Evolutionary conservation across 257 asterid species (phyloP).

Genomic region (Nicotiana benthamiana): DNA sequence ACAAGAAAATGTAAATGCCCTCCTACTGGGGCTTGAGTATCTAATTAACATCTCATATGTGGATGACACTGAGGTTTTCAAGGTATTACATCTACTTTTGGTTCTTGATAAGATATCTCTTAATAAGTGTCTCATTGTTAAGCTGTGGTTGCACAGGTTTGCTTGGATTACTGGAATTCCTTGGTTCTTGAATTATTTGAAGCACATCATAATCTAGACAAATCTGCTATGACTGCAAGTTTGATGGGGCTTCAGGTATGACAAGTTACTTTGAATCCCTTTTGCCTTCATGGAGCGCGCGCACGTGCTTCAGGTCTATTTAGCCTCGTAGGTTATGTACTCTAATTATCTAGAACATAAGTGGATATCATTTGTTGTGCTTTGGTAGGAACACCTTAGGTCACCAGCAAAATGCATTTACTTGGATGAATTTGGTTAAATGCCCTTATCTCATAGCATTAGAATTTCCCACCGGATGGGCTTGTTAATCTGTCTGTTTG

Average conservation of each 20-base stretch:
- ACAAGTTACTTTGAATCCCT: neutral
- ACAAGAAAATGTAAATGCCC: slow-evolving; percentile 61
- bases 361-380: neutral
- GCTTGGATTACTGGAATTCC: slow-evolving; percentile 97
- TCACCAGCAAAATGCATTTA: neutral
- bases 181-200: slow-evolving; percentile 83
- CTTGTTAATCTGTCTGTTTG: neutral
- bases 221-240: slow-evolving; percentile 52
- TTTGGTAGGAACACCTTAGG: neutral
- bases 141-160: slow-evolving; percentile 49
- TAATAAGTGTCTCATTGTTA: neutral
- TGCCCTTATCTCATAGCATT: neutral
- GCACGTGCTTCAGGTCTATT: neutral
- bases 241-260: slow-evolving; percentile 86
- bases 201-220: slow-evolving; percentile 70
- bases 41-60: slow-evolving; percentile 85
- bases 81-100: slow-evolving; percentile 38
- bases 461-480: neutral
- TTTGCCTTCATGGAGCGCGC: neutral
- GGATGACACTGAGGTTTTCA: slow-evolving; percentile 96
- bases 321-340: neutral
- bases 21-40: slow-evolving; percentile 83
- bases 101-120: neutral
- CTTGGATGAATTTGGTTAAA: neutral
- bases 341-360: neutral